A percentile compares a stretch with the other conserved stretches of the same genome.
These are phyloP conservation scores for Bothia castanella DNA, from an alignment of 1,284 basidiomycete genomes.

Conservation along the genomic window DNA sequence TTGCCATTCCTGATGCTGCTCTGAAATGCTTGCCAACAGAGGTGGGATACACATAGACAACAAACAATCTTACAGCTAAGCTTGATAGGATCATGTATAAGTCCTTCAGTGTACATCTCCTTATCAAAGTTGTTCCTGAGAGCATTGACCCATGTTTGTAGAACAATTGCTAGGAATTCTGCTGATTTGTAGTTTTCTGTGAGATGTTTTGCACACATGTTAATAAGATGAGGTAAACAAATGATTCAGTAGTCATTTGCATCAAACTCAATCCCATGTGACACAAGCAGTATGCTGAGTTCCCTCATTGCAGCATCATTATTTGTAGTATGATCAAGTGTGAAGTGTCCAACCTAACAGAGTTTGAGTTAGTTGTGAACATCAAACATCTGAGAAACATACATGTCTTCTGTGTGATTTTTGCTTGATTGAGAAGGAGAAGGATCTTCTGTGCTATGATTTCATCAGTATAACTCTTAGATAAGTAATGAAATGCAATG, in stretches of 20 bases:
- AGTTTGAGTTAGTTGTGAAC: too few relatives aligned
- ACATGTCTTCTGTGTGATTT: too few relatives aligned
- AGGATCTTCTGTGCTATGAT: neutral
- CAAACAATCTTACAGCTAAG: neutral
- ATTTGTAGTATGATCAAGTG: neutral
- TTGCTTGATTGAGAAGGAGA: too few relatives aligned
- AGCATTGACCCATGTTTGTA: neutral
- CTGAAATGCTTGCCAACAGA: too few relatives aligned
- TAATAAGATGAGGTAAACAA: neutral
- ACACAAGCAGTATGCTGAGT: too few relatives aligned
- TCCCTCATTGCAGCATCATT: too few relatives aligned
- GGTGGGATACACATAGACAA: too few relatives aligned
- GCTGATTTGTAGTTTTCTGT: neutral
- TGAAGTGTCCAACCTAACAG: neutral
- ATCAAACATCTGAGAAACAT: too few relatives aligned
- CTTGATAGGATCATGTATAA: constrained; percentile 1
- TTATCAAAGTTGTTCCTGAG: neutral
- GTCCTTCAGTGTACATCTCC: neutral
- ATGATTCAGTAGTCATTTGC: neutral
- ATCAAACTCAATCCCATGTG: too few relatives aligned
- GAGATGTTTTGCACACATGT: neutral
- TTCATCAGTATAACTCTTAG: neutral
- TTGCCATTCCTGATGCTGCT: constrained; percentile 1
- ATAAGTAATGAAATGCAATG: neutral
- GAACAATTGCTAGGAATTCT: neutral